Evolutionary conservation across 2,329 filamentous ascomycete genomes (phyloP).

Genomic region (Xylaria sp.): DNA sequence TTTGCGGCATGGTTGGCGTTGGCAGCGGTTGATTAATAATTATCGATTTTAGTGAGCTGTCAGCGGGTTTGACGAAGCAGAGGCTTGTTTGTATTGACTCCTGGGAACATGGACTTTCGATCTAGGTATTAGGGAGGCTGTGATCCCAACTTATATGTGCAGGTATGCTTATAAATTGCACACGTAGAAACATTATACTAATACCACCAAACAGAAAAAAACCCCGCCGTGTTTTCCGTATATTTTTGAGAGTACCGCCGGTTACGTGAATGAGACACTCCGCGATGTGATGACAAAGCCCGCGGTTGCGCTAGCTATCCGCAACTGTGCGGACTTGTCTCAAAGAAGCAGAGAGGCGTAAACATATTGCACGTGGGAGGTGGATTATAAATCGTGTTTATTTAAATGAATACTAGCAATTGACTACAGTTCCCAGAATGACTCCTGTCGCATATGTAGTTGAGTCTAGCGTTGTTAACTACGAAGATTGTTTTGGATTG

Average conservation of each 20-base stretch:
- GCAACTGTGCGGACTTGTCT: constrained; percentile 16
- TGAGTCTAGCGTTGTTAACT: neutral
- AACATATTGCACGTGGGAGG: too few relatives aligned
- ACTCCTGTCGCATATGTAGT: neutral
- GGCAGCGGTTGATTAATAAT: neutral
- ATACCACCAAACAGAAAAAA: neutral
- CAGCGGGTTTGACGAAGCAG: neutral
- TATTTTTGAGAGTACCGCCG: too few relatives aligned
- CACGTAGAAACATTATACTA: neutral
- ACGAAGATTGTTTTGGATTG: too few relatives aligned
- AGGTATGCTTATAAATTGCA: constrained; percentile 5
- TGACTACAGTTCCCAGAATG: neutral
- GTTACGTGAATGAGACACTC: too few relatives aligned
- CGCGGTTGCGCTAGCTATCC: neutral
- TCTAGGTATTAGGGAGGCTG: neutral
- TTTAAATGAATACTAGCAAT: neutral
- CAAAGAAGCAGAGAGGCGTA: neutral
- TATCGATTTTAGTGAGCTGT: too few relatives aligned
- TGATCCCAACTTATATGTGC: neutral
- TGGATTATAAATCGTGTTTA: too few relatives aligned
- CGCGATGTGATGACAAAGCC: constrained; percentile 19
- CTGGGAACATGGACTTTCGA: neutral
- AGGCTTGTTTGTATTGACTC: neutral
- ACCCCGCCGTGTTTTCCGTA: neutral
- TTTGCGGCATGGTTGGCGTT: constrained; percentile 24